Evolutionary conservation across 768 basidiomycete genomes (phyloP).

Genomic region (Leccinum aurantiacum): DNA sequence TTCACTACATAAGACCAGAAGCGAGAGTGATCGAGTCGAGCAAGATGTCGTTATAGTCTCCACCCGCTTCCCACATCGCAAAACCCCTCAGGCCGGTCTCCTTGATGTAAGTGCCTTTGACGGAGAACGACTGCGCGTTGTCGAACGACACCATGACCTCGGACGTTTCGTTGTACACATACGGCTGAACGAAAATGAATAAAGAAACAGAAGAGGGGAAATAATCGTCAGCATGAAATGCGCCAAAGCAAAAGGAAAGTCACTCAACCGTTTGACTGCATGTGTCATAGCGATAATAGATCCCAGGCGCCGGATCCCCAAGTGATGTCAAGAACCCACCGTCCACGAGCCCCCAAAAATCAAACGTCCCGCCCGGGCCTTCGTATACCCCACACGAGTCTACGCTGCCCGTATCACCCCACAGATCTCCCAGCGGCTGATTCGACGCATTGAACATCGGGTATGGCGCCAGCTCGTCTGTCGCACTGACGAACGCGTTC

Average conservation of each 20-base stretch:
- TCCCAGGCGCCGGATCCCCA: conserved; percentile 37
- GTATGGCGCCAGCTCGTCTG: conserved; percentile 42
- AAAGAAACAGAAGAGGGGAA: no score
- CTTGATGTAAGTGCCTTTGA: conserved; percentile 61
- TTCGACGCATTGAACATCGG: conserved; percentile 47
- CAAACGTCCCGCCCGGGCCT: conserved; percentile 52
- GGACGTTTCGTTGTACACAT: conserved; percentile 55
- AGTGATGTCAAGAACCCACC: conserved; percentile 48
- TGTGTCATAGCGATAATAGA: conserved; percentile 52
- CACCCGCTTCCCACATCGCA: conserved; percentile 68
- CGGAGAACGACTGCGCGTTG: conserved; percentile 51
- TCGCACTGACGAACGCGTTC: conserved; percentile 39
- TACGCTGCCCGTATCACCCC: conserved; percentile 47
- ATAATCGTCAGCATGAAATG: no score
- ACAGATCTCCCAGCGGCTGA: conserved; percentile 53
- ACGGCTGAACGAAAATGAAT: conserved; percentile 17
- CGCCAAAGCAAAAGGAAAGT: no score
- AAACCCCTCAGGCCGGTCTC: conserved; percentile 55
- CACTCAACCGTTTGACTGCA: conserved; percentile 71
- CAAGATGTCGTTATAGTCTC: conserved; percentile 59
- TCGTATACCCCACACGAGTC: conserved; percentile 55
- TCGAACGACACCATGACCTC: conserved; percentile 65
- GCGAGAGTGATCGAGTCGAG: conserved; percentile 49
- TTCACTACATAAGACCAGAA: not conserved
- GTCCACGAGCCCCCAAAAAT: conserved; percentile 62